Conservation (phyloP, 192 early-diverging fungal species). For the Backusella parvicylindrica region DNA sequence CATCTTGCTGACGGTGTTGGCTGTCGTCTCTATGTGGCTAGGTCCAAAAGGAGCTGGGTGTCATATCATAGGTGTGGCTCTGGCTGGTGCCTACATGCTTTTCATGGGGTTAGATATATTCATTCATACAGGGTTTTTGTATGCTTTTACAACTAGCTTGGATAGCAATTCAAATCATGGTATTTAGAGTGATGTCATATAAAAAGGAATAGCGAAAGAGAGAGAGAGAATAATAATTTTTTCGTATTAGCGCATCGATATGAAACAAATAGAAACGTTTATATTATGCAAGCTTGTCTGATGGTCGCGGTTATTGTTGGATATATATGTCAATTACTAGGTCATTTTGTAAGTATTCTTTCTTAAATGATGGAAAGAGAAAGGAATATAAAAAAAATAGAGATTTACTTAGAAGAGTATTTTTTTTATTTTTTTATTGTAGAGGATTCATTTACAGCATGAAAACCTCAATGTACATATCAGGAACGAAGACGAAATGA, state of each 20-base stretch:
- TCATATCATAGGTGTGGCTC: constrained; percentile 25
- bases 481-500: background rate
- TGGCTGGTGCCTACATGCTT: constrained; percentile 37
- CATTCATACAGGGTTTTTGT: constrained; percentile 40
- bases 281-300: constrained; percentile 11
- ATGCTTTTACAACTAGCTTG: constrained; percentile 2
- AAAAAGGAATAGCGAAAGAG: background rate
- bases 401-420: too few species aligned
- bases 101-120: constrained; percentile 40
- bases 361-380: too few species aligned
- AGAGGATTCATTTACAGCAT: background rate
- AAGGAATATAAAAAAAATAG: too few species aligned
- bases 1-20: constrained; percentile 33
- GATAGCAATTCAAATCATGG: constrained; percentile 22
- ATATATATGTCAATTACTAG: background rate
- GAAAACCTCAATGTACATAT: background rate
- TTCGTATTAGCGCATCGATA: background rate
- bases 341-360: background rate
- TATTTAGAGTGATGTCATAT: background rate
- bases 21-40: constrained; percentile 22
- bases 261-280: background rate
- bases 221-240: background rate
- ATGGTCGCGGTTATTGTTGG: background rate
- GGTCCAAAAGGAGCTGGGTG: background rate
- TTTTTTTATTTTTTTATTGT: too few species aligned